A percentile compares a stretch with the other conserved stretches of the same genome.
These are phyloP conservation scores for Kuraishia molischiana DNA, from an alignment of 805 yeast genomes.

Conservation along the genomic window DNA sequence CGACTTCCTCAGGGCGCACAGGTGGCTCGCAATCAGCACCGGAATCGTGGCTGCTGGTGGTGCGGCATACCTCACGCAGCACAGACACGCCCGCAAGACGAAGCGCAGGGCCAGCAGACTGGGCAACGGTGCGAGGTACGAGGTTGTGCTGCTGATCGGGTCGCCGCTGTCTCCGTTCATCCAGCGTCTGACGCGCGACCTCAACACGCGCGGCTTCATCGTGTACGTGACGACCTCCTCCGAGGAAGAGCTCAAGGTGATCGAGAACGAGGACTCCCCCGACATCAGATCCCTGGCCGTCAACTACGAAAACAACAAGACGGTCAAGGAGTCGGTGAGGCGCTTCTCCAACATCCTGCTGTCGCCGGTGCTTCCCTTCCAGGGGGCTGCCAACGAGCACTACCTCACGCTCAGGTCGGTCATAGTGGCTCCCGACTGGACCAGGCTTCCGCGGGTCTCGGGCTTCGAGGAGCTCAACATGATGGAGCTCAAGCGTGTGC, in stretches of 20 bases:
- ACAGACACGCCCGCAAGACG: neutral
- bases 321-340: slow-evolving; percentile 36
- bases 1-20: neutral
- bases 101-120: slow-evolving; percentile 51
- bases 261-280: slow-evolving; percentile 50
- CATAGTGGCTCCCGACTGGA: slow-evolving; percentile 54
- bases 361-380: slow-evolving; percentile 47
- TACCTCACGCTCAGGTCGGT: slow-evolving; percentile 52
- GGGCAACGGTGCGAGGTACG: slow-evolving; percentile 62
- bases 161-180: slow-evolving; percentile 70
- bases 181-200: slow-evolving; percentile 58
- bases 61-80: slow-evolving; percentile 3
- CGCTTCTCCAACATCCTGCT: slow-evolving; percentile 39
- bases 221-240: slow-evolving; percentile 68
- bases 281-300: slow-evolving; percentile 63
- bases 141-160: slow-evolving; percentile 67
- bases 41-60: neutral
- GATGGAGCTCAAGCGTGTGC: slow-evolving; percentile 17
- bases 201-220: slow-evolving; percentile 72
- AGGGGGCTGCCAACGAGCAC: slow-evolving; percentile 43
- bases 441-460: slow-evolving; percentile 20
- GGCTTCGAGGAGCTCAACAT: slow-evolving; percentile 15
- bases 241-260: slow-evolving; percentile 43
- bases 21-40: neutral
- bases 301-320: slow-evolving; percentile 28